Percentiles rank a stretch among this genome's conserved stretches.
phyloP scores from a whole-genome alignment of 192 early-diverging fungal species.

The Rhizoclosmatium sp. region DNA sequence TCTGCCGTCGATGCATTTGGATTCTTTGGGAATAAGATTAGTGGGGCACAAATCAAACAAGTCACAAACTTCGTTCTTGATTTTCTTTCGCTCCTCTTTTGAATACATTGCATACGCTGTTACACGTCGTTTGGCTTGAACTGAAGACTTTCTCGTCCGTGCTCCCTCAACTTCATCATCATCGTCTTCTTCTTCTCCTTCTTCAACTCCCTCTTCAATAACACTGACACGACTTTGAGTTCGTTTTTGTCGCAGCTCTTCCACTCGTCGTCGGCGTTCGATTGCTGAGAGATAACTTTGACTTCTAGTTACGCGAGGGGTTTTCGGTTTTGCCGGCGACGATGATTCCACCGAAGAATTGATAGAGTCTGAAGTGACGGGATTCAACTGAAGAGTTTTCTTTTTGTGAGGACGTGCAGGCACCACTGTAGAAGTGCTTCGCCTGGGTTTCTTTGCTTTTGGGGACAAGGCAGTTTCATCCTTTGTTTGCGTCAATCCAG shows the following conservation, averaged over 20 bases:
- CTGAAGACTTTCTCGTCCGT: neutral
- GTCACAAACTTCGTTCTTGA: slow-evolving; percentile 17
- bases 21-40: neutral
- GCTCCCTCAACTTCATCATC: neutral
- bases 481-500: neutral
- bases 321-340: neutral
- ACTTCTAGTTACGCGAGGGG: neutral
- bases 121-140: slow-evolving; percentile 1
- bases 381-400: neutral
- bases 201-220: neutral
- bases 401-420: neutral
- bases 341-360: neutral
- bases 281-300: neutral
- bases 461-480: neutral
- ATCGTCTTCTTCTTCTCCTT: neutral
- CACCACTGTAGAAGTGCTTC: neutral
- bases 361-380: too few relatives aligned
- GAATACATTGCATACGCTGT: slow-evolving; percentile 23
- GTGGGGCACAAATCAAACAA: neutral
- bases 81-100: slow-evolving; percentile 1
- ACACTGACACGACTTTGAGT: neutral
- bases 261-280: neutral
- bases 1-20: neutral
- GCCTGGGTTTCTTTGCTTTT: neutral
- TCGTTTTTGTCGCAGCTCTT: neutral